Conservation (phyloP, 2,329 filamentous ascomycete genomes). For the Calonectria fujianensis region DNA sequence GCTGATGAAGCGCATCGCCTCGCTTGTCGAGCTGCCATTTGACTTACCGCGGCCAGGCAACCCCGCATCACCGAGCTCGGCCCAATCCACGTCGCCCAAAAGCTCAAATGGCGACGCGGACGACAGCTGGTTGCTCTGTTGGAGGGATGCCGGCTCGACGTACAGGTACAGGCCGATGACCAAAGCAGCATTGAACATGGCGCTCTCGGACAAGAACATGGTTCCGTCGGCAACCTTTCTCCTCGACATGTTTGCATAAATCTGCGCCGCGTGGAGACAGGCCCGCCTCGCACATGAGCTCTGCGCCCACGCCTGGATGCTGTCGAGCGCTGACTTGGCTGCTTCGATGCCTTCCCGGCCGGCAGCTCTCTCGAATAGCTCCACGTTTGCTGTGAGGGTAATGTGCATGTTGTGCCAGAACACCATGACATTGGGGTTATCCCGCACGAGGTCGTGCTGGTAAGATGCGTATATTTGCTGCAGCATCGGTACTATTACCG, state of each 20-base stretch:
- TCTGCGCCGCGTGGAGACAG: conserved; percentile 29
- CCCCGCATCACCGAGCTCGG: neutral
- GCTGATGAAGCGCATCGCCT: neutral
- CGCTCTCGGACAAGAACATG: conserved; percentile 36
- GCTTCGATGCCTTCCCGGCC: conserved; percentile 3
- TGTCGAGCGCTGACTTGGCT: neutral
- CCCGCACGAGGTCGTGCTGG: conserved; percentile 12
- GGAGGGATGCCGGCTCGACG: conserved; percentile 2
- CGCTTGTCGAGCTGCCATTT: neutral
- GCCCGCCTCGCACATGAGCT: conserved; percentile 6
- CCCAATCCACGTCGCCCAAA: conserved; percentile 2
- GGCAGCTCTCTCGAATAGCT: conserved; percentile 5
- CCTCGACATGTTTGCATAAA: conserved; percentile 29
- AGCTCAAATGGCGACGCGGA: neutral
- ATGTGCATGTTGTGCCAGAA: conserved; percentile 24
- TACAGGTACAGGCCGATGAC: conserved; percentile 14
- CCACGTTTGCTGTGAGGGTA: neutral
- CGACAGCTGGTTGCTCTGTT: neutral
- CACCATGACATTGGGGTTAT: conserved; percentile 14
- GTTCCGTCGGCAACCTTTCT: conserved; percentile 36
- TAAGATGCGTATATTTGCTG: conserved; percentile 15
- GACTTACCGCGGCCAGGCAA: neutral
- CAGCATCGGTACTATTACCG: neutral
- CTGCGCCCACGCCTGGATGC: conserved; percentile 6
- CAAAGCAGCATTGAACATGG: conserved; percentile 34